These are phyloP conservation scores for Deuterostichococcus epilithicus DNA, from an alignment of 139 green algal genomes.

Conservation along the genomic window DNA sequence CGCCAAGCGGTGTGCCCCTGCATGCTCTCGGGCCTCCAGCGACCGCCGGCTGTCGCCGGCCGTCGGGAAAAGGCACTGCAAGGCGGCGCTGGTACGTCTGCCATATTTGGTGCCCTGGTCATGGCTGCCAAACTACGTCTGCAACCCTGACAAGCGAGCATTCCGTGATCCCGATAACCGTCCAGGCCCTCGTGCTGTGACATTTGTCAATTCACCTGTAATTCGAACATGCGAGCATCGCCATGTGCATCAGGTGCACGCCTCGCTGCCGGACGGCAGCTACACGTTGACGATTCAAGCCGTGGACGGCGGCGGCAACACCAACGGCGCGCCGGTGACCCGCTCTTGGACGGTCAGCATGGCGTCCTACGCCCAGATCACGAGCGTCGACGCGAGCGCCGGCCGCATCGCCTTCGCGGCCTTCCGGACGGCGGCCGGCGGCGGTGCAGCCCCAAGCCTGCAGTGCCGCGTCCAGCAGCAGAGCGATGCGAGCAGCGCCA, in stretches of 20 bases:
- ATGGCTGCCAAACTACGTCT: not conserved
- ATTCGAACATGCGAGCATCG: no score
- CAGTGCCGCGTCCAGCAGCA: slow-evolving; percentile 6
- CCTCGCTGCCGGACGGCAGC: slow-evolving; percentile 13
- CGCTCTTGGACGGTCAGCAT: slow-evolving; percentile 14
- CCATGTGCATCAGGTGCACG: slow-evolving; percentile 3
- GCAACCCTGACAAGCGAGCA: not conserved
- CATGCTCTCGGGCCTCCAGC: no score
- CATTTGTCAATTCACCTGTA: not conserved
- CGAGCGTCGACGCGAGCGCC: not conserved
- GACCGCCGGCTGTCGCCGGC: not conserved
- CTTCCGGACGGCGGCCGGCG: not conserved
- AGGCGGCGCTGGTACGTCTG: no score
- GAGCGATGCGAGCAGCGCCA: not conserved
- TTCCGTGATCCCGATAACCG: not conserved
- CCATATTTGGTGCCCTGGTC: not conserved
- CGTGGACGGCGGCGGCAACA: slow-evolving; percentile 40
- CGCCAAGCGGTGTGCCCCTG: no score
- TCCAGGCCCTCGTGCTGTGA: not conserved
- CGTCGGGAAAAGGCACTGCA: not conserved
- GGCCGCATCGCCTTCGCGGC: not conserved
- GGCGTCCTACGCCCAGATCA: not conserved
- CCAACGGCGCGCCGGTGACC: slow-evolving; percentile 2
- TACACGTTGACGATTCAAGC: slow-evolving; percentile 23
- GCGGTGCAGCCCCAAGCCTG: not conserved